These are phyloP conservation scores for Panicum virgatum DNA, from an alignment of 202 grass and related monocot genomes.

Conservation along the genomic window DNA sequence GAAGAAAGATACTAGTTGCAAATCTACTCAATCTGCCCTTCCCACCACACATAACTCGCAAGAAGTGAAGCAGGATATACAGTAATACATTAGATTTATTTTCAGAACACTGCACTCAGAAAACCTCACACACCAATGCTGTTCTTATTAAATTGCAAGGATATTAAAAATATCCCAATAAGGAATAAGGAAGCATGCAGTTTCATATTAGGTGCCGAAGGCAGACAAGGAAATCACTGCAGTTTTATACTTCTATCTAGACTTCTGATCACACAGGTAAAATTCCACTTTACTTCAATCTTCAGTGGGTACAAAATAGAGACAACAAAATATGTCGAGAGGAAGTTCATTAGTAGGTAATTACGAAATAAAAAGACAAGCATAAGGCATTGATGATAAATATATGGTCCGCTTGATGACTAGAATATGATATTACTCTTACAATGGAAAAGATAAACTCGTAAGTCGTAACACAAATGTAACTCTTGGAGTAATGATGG, in stretches of 20 bases:
- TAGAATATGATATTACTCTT: conserved; percentile 24
- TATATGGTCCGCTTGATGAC: background rate
- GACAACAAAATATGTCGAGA: conserved; percentile 3
- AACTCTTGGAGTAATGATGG: background rate
- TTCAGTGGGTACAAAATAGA: conserved; percentile 10
- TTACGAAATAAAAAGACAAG: background rate
- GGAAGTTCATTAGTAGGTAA: background rate
- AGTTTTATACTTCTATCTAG: conserved; percentile 24
- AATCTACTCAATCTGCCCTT: conserved; percentile 3
- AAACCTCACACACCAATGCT: conserved; percentile 16
- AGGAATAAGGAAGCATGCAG: conserved; percentile 3
- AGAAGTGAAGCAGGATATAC: conserved; percentile 17
- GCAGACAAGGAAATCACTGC: conserved; percentile 23
- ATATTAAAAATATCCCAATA: conserved; percentile 1
- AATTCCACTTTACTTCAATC: conserved; percentile 18
- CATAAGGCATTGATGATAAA: background rate
- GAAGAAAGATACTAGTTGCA: conserved; percentile 8
- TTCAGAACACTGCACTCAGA: conserved; percentile 33
- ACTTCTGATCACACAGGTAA: conserved; percentile 20
- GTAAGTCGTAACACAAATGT: conserved; percentile 1
- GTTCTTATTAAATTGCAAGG: background rate
- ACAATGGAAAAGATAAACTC: conserved; percentile 15
- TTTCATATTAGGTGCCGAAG: conserved; percentile 9
- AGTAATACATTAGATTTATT: background rate
- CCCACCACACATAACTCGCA: conserved; percentile 16